Conservation (phyloP, 495 filamentous ascomycete species). For the Diplogelasinospora grovesii region DNA sequence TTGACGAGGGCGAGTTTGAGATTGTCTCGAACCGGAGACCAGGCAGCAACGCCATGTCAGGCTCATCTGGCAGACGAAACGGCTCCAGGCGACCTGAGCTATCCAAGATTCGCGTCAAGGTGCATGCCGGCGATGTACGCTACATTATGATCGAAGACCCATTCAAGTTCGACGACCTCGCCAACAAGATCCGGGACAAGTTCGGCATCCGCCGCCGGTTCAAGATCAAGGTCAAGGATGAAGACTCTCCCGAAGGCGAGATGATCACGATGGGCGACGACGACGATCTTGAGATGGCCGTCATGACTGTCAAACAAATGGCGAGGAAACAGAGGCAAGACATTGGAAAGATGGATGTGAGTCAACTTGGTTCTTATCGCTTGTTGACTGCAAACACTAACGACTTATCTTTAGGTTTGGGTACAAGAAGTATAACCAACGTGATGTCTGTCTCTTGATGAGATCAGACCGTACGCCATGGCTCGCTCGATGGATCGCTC, state of each 20-base stretch:
- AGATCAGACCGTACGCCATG: background rate
- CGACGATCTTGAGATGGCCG: slow-evolving; percentile 86
- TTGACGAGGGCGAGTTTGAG: slow-evolving; percentile 76
- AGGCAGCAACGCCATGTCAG: slow-evolving; percentile 32
- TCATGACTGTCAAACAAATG: slow-evolving; percentile 56
- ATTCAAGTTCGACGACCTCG: slow-evolving; percentile 69
- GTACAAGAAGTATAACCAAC: slow-evolving; percentile 49
- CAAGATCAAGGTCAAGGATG: slow-evolving; percentile 79
- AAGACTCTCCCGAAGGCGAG: slow-evolving; percentile 68
- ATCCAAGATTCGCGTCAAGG: slow-evolving; percentile 75
- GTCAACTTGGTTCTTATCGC: slow-evolving; percentile 21
- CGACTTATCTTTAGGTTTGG: slow-evolving; percentile 49
- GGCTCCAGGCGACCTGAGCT: slow-evolving; percentile 43
- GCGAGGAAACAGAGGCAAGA: slow-evolving; percentile 70
- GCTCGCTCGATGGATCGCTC: no score
- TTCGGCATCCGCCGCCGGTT: slow-evolving; percentile 64
- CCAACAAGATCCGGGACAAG: slow-evolving; percentile 72
- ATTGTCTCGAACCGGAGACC: slow-evolving; percentile 53
- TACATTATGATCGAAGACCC: slow-evolving; percentile 79
- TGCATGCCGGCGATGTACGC: slow-evolving; percentile 84
- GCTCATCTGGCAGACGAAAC: slow-evolving; percentile 31
- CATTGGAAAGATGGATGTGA: slow-evolving; percentile 93
- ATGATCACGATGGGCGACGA: slow-evolving; percentile 97
- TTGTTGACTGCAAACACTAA: slow-evolving; percentile 10
- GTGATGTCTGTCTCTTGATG: no score